Evolutionary conservation across 768 basidiomycete genomes (phyloP).

Genomic region (Boletus coccyginus): DNA sequence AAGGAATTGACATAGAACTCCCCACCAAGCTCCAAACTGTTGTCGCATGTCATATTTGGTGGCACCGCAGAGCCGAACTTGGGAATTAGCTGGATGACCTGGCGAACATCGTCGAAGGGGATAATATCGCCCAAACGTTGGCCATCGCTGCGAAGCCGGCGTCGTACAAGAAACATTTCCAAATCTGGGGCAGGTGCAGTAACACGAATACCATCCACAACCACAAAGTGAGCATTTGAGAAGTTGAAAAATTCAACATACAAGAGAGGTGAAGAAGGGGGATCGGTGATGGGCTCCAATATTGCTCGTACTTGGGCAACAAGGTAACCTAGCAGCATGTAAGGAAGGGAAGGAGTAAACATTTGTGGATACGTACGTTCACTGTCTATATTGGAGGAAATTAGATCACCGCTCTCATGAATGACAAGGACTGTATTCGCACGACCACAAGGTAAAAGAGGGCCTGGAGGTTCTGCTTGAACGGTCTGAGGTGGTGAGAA

Average conservation of each 20-base stretch:
- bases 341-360: too few relatives aligned
- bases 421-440: conserved; percentile 3
- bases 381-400: not conserved
- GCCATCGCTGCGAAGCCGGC: not conserved
- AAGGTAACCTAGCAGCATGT: not conserved
- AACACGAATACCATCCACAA: not conserved
- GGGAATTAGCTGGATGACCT: too few relatives aligned
- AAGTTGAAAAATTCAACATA: not conserved
- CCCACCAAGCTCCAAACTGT: too few relatives aligned
- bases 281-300: not conserved
- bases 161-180: not conserved
- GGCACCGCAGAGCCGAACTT: too few relatives aligned
- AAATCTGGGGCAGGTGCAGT: not conserved
- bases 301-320: conserved; percentile 2
- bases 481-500: conserved; percentile 7
- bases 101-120: not conserved
- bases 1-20: too few relatives aligned
- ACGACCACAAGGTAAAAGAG: not conserved
- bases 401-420: conserved; percentile 5
- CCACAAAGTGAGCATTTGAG: not conserved
- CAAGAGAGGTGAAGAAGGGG: not conserved
- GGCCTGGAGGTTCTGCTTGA: conserved; percentile 3
- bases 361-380: too few relatives aligned
- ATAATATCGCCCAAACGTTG: not conserved
- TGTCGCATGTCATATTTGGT: too few relatives aligned